Evolutionary conservation across 2,329 filamentous ascomycete genomes (phyloP).

Genomic region (Venturia oleaginea): DNA sequence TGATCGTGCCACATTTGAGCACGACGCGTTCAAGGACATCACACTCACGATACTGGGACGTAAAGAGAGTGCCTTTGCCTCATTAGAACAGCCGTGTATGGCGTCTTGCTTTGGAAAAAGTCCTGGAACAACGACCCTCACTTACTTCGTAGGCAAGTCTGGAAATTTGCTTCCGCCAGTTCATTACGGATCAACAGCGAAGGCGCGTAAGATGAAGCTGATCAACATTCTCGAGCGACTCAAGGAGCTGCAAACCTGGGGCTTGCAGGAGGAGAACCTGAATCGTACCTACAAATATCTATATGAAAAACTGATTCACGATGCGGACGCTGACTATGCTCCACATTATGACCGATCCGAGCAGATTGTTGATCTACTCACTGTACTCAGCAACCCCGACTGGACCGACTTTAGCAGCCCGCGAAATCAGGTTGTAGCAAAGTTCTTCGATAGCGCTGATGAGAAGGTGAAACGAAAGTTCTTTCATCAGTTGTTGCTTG

Average conservation of each 20-base stretch:
- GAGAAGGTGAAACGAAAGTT: constrained; percentile 53
- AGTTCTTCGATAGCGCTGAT: constrained; percentile 56
- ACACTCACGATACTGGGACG: constrained; percentile 29
- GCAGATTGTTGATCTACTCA: constrained; percentile 64
- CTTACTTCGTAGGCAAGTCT: constrained; percentile 55
- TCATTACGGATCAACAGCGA: constrained; percentile 48
- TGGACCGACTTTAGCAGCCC: constrained; percentile 67
- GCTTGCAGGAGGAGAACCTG: constrained; percentile 33
- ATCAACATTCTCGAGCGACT: constrained; percentile 36
- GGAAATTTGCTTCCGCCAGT: constrained; percentile 49
- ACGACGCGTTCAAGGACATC: constrained; percentile 28
- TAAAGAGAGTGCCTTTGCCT: constrained; percentile 38
- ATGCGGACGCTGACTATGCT: constrained; percentile 52
- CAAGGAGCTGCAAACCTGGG: constrained; percentile 31
- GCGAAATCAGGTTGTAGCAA: constrained; percentile 64
- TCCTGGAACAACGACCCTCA: constrained; percentile 63
- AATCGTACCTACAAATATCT: constrained; percentile 43
- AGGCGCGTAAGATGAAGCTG: constrained; percentile 53
- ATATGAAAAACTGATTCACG: constrained; percentile 59
- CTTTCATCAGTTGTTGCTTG: constrained; percentile 68
- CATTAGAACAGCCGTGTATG: constrained; percentile 65
- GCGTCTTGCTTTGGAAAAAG: constrained; percentile 56
- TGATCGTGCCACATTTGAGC: constrained; percentile 28
- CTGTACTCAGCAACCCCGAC: constrained; percentile 56
- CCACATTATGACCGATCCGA: constrained; percentile 56